These are phyloP conservation scores for Penicillium sp. DNA, from an alignment of 2,329 filamentous ascomycete species.

Conservation along the genomic window DNA sequence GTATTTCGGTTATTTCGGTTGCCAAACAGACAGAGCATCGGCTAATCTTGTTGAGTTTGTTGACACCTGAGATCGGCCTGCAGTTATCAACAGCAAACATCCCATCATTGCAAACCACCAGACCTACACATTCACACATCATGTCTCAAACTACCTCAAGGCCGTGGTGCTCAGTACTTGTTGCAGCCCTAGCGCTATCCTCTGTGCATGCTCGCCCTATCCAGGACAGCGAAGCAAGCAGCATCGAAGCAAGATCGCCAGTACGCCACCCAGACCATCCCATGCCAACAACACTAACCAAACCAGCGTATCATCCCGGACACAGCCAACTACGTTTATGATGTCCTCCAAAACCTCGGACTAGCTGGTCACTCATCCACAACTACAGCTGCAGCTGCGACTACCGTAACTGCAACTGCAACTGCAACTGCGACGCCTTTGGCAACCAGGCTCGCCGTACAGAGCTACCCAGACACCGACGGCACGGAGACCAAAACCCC, in stretches of 20 bases:
- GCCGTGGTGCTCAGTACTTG: constrained; percentile 1
- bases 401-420: constrained; percentile 3
- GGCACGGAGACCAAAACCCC: not conserved
- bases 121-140: not conserved
- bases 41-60: constrained; percentile 1
- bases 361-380: constrained; percentile 7
- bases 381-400: constrained; percentile 8
- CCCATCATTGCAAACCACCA: not conserved
- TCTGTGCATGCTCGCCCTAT: constrained; percentile 18
- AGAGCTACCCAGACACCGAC: not conserved
- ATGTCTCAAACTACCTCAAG: constrained; percentile 8
- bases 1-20: constrained; percentile 4
- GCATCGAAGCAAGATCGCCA: constrained; percentile 18
- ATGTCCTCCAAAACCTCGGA: constrained; percentile 21
- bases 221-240: not conserved
- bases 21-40: constrained; percentile 5
- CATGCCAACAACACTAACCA: not conserved
- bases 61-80: not conserved
- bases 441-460: not conserved
- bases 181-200: constrained; percentile 7
- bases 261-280: constrained; percentile 5
- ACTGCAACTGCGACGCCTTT: constrained; percentile 3
- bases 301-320: constrained; percentile 27
- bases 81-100: not conserved
- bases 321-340: constrained; percentile 15